Percentiles rank a stretch among this genome's conserved stretches.
These are phyloP conservation scores for Colletotrichum truncatum DNA, from an alignment of 2,329 filamentous ascomycete genomes.

Conservation along the genomic window DNA sequence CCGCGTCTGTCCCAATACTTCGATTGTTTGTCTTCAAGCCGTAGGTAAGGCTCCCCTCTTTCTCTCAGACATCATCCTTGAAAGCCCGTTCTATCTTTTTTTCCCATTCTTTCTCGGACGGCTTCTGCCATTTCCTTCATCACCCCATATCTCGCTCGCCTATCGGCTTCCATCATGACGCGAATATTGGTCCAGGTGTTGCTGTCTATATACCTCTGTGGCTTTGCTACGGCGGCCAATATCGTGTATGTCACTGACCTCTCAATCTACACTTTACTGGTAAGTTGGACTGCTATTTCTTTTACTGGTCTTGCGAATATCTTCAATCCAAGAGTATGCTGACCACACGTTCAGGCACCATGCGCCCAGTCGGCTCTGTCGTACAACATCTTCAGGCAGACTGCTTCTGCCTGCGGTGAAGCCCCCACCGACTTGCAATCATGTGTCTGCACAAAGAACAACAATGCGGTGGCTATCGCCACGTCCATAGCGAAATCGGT, in stretches of 20 bases:
- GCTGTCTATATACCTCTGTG: background rate
- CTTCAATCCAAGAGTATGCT: background rate
- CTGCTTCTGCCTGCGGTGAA: conserved; percentile 52
- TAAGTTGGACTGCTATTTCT: conserved; percentile 37
- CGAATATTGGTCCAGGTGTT: background rate
- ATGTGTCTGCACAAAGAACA: conserved; percentile 62
- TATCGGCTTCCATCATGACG: background rate
- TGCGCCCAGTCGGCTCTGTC: conserved; percentile 58
- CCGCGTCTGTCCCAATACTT: background rate
- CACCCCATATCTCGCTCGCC: background rate
- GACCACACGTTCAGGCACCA: conserved; percentile 52
- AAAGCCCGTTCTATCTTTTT: background rate
- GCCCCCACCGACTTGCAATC: conserved; percentile 55
- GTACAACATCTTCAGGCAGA: conserved; percentile 53
- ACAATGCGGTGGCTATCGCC: conserved; percentile 48
- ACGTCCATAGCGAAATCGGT: conserved; percentile 49
- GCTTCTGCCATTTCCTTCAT: background rate
- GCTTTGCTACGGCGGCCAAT: conserved; percentile 22
- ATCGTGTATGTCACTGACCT: conserved; percentile 57
- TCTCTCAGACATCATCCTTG: background rate
- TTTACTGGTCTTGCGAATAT: background rate
- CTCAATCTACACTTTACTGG: conserved; percentile 50
- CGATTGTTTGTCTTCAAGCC: background rate
- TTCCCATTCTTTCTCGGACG: background rate
- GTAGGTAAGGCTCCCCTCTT: background rate